Percentiles rank a stretch among this genome's conserved stretches.
Evolutionary conservation across 2,329 filamentous ascomycete genomes (phyloP).

Genomic region (Botryotinia calthae): DNA sequence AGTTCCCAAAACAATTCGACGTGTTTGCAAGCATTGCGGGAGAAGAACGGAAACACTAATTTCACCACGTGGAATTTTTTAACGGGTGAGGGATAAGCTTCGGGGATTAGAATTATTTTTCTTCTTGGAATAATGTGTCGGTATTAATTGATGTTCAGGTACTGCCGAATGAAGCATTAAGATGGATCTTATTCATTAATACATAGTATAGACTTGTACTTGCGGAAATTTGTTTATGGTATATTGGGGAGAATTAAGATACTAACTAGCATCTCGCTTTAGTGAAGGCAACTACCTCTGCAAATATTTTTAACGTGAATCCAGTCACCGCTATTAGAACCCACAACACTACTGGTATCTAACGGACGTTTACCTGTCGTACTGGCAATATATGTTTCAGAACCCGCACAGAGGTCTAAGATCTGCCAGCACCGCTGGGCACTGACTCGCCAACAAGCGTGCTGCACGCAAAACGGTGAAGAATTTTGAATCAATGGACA

Average conservation of each 20-base stretch:
- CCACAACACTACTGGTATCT: constrained; percentile 1
- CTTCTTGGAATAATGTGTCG: background rate
- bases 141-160: constrained; percentile 15
- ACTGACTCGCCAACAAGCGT: constrained; percentile 10
- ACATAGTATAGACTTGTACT: background rate
- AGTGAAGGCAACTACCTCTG: constrained; percentile 1
- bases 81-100: constrained; percentile 14
- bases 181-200: constrained; percentile 11
- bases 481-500: background rate
- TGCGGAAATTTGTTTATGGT: constrained; percentile 9
- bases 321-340: constrained; percentile 7
- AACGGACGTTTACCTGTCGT: constrained; percentile 11
- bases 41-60: constrained; percentile 10
- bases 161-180: constrained; percentile 6
- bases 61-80: constrained; percentile 14
- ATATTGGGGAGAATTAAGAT: background rate
- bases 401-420: background rate
- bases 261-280: background rate
- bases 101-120: background rate
- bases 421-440: constrained; percentile 4
- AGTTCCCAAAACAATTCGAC: constrained; percentile 1
- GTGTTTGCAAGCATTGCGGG: background rate
- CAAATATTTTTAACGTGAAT: background rate
- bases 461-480: constrained; percentile 17
- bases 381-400: constrained; percentile 13